phyloP scores from a whole-genome alignment of 1,284 basidiomycete genomes.

The Boletus sp. region DNA sequence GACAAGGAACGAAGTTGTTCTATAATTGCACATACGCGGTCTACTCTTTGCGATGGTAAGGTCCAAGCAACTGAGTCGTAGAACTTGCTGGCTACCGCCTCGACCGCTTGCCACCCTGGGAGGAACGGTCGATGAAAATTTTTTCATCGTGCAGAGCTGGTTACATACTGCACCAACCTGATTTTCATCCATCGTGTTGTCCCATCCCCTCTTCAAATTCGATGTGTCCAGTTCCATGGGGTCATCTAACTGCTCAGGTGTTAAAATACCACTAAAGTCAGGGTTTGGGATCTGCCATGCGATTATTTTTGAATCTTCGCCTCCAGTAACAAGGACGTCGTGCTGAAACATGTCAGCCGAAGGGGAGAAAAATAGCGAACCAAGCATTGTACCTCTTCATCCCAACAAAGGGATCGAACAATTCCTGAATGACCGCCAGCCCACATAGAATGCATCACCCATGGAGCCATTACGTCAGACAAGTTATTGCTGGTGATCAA shows the following conservation, averaged over 20 bases:
- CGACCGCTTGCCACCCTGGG: conserved; percentile 23
- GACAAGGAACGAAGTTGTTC: background rate
- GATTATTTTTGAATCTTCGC: conserved; percentile 57
- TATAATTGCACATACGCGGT: background rate
- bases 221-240: conserved; percentile 14
- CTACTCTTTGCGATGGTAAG: background rate
- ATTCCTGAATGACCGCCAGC: conserved; percentile 50
- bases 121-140: background rate
- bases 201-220: conserved; percentile 26
- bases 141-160: background rate
- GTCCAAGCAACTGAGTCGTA: background rate
- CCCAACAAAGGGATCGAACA: conserved; percentile 55
- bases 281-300: conserved; percentile 40
- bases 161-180: conserved; percentile 17
- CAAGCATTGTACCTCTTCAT: conserved; percentile 41
- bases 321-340: conserved; percentile 52
- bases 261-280: background rate
- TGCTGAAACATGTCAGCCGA: conserved; percentile 34
- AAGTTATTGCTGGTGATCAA: conserved; percentile 44
- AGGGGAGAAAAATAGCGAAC: conserved; percentile 1
- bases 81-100: conserved; percentile 10
- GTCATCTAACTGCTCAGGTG: conserved; percentile 5
- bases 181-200: conserved; percentile 15
- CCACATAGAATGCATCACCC: conserved; percentile 52
- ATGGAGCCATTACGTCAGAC: conserved; percentile 37